Percentiles rank a stretch among this genome's conserved stretches.
phyloP scores from a whole-genome alignment of 163 green algal genomes.

The Volvox carteri region DNA sequence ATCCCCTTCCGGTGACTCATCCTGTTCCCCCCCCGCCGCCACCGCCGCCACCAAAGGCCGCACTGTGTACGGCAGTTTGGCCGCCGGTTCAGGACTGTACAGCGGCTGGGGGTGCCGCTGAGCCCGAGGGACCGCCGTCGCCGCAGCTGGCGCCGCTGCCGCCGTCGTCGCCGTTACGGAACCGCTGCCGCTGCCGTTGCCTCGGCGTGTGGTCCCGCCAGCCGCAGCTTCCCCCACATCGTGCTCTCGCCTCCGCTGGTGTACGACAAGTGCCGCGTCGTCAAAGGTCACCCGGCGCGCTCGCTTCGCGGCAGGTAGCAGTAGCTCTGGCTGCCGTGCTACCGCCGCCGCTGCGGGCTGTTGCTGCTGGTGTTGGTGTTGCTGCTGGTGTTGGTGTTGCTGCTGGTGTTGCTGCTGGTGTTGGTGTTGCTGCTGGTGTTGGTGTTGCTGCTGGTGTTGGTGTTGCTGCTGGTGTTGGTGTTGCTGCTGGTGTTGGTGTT shows the following conservation, averaged over 20 bases:
- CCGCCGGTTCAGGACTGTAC: neutral
- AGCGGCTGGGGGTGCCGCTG: too few relatives aligned
- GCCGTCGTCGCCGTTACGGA: too few relatives aligned
- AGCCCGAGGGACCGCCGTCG: neutral
- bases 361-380: too few relatives aligned
- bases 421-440: neutral
- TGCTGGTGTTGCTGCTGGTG: neutral
- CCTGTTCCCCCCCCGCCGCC: neutral
- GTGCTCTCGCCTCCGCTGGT: too few relatives aligned
- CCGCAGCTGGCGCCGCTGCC: neutral
- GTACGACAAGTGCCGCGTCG: too few relatives aligned
- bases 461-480: neutral
- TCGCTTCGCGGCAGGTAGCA: conserved; percentile 8
- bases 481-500: conserved; percentile 3
- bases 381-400: neutral
- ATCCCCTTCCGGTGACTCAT: neutral
- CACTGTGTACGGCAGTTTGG: neutral
- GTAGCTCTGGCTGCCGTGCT: neutral
- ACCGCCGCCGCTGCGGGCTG: neutral
- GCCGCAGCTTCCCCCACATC: too few relatives aligned
- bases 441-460: neutral
- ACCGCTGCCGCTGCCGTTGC: neutral
- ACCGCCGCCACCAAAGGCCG: too few relatives aligned
- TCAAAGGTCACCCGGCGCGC: conserved; percentile 18
- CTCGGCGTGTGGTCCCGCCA: neutral